Conservation (phyloP, 768 basidiomycete genomes). For the Lactarius sanguifluus region DNA sequence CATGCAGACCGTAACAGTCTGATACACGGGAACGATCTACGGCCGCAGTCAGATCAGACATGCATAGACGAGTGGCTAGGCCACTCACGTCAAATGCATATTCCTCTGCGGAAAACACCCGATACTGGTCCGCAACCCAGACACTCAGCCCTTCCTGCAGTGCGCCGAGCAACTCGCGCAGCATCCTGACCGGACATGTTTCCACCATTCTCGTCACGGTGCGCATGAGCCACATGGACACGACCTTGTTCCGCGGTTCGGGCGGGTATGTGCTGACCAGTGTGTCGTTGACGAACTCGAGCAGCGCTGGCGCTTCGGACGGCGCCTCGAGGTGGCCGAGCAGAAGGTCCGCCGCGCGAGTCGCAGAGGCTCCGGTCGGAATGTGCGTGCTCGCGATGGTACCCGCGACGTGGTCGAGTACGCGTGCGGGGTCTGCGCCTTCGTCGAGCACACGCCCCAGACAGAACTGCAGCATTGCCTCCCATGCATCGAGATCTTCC, state of each 20-base stretch:
- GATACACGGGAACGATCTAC: conserved; percentile 64
- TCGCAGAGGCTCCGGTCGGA: conserved; percentile 42
- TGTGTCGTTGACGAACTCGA: conserved; percentile 61
- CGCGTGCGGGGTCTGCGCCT: conserved; percentile 50
- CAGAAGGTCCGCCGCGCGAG: conserved; percentile 61
- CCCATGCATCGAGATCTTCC: conserved; percentile 61
- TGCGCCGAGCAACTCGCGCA: conserved; percentile 46
- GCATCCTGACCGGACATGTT: conserved; percentile 50
- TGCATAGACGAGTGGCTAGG: neutral
- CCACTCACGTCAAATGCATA: conserved; percentile 57
- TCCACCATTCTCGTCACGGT: conserved; percentile 57
- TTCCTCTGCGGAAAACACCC: conserved; percentile 51
- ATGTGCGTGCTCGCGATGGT: conserved; percentile 44
- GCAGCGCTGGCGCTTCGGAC: conserved; percentile 51
- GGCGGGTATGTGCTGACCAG: conserved; percentile 68
- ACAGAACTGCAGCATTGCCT: conserved; percentile 51
- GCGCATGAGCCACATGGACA: conserved; percentile 61
- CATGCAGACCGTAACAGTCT: conserved; percentile 54
- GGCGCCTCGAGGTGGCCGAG: conserved; percentile 57
- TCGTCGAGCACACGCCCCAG: conserved; percentile 60
- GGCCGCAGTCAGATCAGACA: conserved; percentile 11
- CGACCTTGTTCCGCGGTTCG: conserved; percentile 49
- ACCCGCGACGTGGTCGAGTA: conserved; percentile 58
- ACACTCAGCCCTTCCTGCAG: conserved; percentile 54
- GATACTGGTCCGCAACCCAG: conserved; percentile 65